Evolutionary conservation across 2,329 filamentous ascomycete genomes (phyloP).

Genomic region (Teratosphaeriaceae sp.): DNA sequence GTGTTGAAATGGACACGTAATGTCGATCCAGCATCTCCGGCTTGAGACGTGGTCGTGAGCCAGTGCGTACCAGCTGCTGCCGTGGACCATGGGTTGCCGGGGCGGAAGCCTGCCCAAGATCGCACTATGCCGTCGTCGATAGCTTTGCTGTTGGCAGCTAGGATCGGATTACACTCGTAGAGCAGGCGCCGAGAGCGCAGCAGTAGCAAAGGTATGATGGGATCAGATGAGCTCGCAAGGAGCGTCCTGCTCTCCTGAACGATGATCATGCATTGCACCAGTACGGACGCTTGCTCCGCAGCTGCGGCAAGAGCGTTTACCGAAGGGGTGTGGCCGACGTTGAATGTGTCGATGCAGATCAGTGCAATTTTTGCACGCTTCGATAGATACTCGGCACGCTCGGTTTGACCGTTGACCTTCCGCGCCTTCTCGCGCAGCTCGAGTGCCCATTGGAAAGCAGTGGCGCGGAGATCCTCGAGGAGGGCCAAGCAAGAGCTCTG

Average conservation of each 20-base stretch:
- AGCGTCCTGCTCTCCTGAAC: conserved; percentile 13
- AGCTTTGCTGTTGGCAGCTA: conserved; percentile 7
- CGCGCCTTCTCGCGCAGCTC: conserved; percentile 42
- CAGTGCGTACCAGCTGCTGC: too few relatives aligned
- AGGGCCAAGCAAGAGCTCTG: conserved; percentile 6
- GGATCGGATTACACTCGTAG: conserved; percentile 9
- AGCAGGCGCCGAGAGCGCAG: conserved; percentile 14
- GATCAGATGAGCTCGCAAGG: not conserved
- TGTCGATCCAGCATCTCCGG: conserved; percentile 24
- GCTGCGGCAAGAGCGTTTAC: too few relatives aligned
- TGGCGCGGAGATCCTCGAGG: conserved; percentile 36
- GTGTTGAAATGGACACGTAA: conserved; percentile 40
- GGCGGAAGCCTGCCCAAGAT: conserved; percentile 37
- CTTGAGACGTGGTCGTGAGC: conserved; percentile 21
- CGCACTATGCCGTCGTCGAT: conserved; percentile 15
- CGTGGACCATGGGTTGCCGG: too few relatives aligned
- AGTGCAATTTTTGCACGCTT: conserved; percentile 48
- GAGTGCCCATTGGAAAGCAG: conserved; percentile 46
- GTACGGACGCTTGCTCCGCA: conserved; percentile 11
- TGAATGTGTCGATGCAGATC: conserved; percentile 48
- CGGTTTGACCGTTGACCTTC: conserved; percentile 31
- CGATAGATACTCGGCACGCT: conserved; percentile 21
- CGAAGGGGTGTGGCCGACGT: conserved; percentile 18
- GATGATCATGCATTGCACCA: conserved; percentile 16
- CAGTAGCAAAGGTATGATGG: conserved; percentile 1